phyloP scores from a whole-genome alignment of 2,329 filamentous ascomycete genomes.

The Verticillium alfalfae region DNA sequence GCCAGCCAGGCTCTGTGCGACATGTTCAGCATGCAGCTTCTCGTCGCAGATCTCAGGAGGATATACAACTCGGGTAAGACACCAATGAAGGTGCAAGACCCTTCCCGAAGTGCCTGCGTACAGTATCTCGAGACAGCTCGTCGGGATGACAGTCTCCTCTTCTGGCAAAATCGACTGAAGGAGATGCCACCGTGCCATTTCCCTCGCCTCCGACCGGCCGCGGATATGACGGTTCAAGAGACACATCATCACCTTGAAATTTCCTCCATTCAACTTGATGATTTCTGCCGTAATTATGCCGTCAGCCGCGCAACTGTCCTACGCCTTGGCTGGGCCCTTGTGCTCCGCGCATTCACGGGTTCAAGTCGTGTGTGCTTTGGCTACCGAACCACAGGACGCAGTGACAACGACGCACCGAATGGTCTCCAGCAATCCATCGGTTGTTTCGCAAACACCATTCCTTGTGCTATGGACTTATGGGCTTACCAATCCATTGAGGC shows the following conservation, averaged over 20 bases:
- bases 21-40: conserved; percentile 32
- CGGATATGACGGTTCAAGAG: conserved; percentile 19
- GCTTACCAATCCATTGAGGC: conserved; percentile 23
- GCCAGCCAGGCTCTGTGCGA: conserved; percentile 47
- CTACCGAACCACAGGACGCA: conserved; percentile 38
- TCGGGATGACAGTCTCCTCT: conserved; percentile 30
- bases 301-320: conserved; percentile 45
- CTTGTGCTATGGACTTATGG: conserved; percentile 26
- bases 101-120: conserved; percentile 32
- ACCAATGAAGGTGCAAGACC: conserved; percentile 23
- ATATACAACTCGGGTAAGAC: conserved; percentile 33
- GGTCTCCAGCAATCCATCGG: conserved; percentile 38
- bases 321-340: conserved; percentile 54
- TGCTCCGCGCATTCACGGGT: conserved; percentile 49
- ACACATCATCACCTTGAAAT: conserved; percentile 34
- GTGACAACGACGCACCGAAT: conserved; percentile 31
- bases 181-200: conserved; percentile 38
- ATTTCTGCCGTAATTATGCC: conserved; percentile 31
- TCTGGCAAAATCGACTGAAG: conserved; percentile 37
- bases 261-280: conserved; percentile 30
- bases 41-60: conserved; percentile 41
- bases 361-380: conserved; percentile 50
- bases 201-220: conserved; percentile 27
- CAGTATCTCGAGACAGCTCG: conserved; percentile 26
- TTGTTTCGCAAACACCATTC: conserved; percentile 34